Base-by-base conservation (phyloP, 306 rosid species). In the Urtica urens region DNA sequence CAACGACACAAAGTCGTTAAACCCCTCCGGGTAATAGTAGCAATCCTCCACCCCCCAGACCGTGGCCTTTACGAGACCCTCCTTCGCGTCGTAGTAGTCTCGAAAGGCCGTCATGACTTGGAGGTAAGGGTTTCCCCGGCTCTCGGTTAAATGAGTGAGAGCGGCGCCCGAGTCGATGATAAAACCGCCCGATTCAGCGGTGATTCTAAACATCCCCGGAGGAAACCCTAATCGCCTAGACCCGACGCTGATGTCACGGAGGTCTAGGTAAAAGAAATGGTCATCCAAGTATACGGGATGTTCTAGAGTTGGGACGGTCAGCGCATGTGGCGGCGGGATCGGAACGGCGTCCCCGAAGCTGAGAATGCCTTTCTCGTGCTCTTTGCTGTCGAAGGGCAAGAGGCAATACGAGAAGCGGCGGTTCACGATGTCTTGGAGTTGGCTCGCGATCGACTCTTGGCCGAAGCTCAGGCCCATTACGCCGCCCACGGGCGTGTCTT, bases 381-480 rank as follows among this genome's bases (percentile, higher is more conserved):
- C 5, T 3, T 14, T 29, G 16, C n/a, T n/a, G n/a, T n/a, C n/a
- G n/a, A 17, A 51, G 18, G 55, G 52, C 5, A 21, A 15, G 9
- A 61, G 12, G 38, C 59, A 61, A 11, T 51, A 51, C 9, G 66
- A 61, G 38, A 61, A 61, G 3, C 34, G 14, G 14, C 11, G 30
- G 11, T 31, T 18, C 1, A 46, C 7, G 23, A 5, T 3, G 4
- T 38, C 25, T 10, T 21, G 5, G 22, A 61, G 38, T 5, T 61
- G 53, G 17, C 22, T 4, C 25, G 38, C 6, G 6, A 61, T 29
- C 6, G 46, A 51, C 9, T 61, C 53, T 0, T 37, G 59, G 0
- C 39, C 29, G 45, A 44, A 15, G 22, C 59, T 57, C 48, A 56
- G 9, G 5, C 64, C 70, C 53, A 64, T 2, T 7, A 57, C 11